phyloP scores from a whole-genome alignment of 202 grass and related monocot genomes.

The Digitaria exilis region DNA sequence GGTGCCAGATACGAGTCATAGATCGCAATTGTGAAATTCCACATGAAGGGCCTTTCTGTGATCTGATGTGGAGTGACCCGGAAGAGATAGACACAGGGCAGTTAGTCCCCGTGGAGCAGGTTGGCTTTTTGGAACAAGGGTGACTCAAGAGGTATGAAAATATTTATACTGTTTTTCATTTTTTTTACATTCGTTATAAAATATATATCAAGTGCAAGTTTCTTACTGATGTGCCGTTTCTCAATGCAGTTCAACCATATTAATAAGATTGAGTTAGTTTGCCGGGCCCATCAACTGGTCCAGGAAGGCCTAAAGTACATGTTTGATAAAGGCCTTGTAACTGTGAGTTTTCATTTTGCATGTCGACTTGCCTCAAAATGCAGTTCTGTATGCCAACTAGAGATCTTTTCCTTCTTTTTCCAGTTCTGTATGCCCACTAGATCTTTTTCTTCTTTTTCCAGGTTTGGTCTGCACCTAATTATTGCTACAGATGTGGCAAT shows the following conservation, averaged over 20 bases:
- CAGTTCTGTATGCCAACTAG: too few species aligned
- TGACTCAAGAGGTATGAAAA: slow-evolving; percentile 56
- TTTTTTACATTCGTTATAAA: not conserved
- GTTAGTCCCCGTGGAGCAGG: slow-evolving; percentile 87
- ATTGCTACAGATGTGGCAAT: slow-evolving; percentile 97
- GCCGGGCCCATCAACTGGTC: slow-evolving; percentile 69
- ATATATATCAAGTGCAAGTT: not conserved
- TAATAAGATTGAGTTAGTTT: slow-evolving; percentile 89
- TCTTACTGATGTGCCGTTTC: slow-evolving; percentile 26
- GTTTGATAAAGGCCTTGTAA: slow-evolving; percentile 73
- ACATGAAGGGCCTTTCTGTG: slow-evolving; percentile 95
- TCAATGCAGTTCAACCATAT: slow-evolving; percentile 66
- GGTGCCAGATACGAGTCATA: slow-evolving; percentile 71
- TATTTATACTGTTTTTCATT: not conserved
- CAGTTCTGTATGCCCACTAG: not conserved
- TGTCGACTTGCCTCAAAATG: not conserved
- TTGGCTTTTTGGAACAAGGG: slow-evolving; percentile 79
- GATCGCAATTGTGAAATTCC: slow-evolving; percentile 98
- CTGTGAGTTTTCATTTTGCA: slow-evolving; percentile 51
- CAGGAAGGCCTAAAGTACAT: slow-evolving; percentile 70
- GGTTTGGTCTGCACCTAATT: slow-evolving; percentile 97
- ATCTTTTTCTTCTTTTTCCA: slow-evolving; percentile 34
- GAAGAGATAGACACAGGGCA: slow-evolving; percentile 95
- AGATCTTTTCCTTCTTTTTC: too few species aligned
- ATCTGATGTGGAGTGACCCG: slow-evolving; percentile 96